phyloP scores from a whole-genome alignment of 2,329 filamentous ascomycete species.

The Pestalotiopsis sp. region DNA sequence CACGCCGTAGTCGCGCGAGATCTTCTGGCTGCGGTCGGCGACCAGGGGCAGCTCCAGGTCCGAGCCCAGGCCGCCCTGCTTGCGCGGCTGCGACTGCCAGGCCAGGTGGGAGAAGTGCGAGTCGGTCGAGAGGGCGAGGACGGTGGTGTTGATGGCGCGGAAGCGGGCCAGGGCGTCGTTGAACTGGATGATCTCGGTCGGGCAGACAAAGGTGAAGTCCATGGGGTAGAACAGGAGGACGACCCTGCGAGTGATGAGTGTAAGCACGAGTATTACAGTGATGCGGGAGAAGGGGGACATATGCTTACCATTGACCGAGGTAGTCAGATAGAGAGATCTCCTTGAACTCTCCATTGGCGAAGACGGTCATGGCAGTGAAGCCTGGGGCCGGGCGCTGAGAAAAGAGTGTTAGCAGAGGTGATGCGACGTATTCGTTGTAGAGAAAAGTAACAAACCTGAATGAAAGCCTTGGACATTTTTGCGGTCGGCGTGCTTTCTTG shows the following conservation, averaged over 20 bases:
- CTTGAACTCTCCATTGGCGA: conserved; percentile 51
- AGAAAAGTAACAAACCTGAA: conserved; percentile 27
- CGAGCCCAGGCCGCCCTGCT: conserved; percentile 63
- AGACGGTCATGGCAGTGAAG: conserved; percentile 53
- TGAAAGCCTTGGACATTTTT: conserved; percentile 47
- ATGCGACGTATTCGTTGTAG: too few relatives aligned
- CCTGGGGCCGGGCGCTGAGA: conserved; percentile 46
- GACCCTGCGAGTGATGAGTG: conserved; percentile 45
- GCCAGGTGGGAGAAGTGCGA: conserved; percentile 60
- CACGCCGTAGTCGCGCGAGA: conserved; percentile 65
- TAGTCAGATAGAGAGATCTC: conserved; percentile 48
- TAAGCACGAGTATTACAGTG: conserved; percentile 3
- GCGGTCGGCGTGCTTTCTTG: background rate
- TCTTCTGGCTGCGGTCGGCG: conserved; percentile 62
- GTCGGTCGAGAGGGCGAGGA: conserved; percentile 65
- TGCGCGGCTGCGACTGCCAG: conserved; percentile 60
- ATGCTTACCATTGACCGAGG: conserved; percentile 47
- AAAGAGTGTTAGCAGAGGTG: too few relatives aligned
- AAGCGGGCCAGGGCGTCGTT: conserved; percentile 64
- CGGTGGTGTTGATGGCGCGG: conserved; percentile 58
- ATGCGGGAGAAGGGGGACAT: background rate
- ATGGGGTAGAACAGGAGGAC: conserved; percentile 69
- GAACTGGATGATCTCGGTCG: conserved; percentile 68
- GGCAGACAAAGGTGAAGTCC: conserved; percentile 71
- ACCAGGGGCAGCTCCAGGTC: conserved; percentile 64